These are phyloP conservation scores for Plantago major DNA, from an alignment of 257 asterid species.

Conservation along the genomic window DNA sequence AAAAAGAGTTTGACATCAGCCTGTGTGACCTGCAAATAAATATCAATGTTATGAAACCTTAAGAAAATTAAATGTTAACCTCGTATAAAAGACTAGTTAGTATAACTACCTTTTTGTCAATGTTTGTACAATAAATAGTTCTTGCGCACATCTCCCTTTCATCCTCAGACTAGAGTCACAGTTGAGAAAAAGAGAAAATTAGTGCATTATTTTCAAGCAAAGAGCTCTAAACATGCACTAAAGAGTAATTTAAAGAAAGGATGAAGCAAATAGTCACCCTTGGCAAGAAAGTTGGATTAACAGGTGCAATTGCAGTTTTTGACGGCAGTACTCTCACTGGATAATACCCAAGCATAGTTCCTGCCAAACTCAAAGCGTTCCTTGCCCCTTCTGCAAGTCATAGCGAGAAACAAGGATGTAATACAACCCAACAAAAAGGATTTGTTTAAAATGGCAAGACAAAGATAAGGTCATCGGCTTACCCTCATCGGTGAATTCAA, in stretches of 20 bases:
- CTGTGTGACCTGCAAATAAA: slow-evolving; percentile 55
- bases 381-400: slow-evolving; percentile 61
- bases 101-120: slow-evolving; percentile 58
- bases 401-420: slow-evolving; percentile 9
- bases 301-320: slow-evolving; percentile 82
- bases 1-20: slow-evolving; percentile 70
- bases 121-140: slow-evolving; percentile 78
- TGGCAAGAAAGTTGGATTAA: slow-evolving; percentile 72
- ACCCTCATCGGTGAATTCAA: slow-evolving; percentile 77
- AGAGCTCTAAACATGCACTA: neutral
- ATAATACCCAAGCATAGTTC: slow-evolving; percentile 80
- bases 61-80: neutral
- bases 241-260: slow-evolving; percentile 3
- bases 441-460: slow-evolving; percentile 9
- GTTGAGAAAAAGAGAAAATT: slow-evolving; percentile 14
- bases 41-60: slow-evolving; percentile 18
- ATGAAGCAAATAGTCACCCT: slow-evolving; percentile 37
- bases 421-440: neutral
- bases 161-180: slow-evolving; percentile 58
- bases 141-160: slow-evolving; percentile 91
- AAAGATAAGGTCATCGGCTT: slow-evolving; percentile 15
- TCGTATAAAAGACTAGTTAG: slow-evolving; percentile 1
- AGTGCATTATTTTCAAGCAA: slow-evolving; percentile 12
- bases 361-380: slow-evolving; percentile 62
- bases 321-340: slow-evolving; percentile 72